These are phyloP conservation scores for Ceratobasidium sp. DNA, from an alignment of 1,284 basidiomycete species.

Conservation along the genomic window DNA sequence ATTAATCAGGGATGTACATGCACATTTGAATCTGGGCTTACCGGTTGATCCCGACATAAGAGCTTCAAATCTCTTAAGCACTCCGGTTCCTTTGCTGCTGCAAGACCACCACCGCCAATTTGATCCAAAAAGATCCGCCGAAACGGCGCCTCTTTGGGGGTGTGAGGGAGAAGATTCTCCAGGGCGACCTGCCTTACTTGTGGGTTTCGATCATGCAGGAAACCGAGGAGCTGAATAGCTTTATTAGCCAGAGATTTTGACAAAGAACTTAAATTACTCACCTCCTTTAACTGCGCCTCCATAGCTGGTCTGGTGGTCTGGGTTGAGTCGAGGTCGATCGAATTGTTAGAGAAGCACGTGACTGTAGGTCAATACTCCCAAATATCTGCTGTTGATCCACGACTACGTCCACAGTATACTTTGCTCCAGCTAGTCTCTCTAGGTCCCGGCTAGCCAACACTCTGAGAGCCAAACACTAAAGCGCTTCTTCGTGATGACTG, in stretches of 20 bases:
- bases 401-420: constrained; percentile 4
- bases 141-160: constrained; percentile 74
- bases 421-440: not conserved
- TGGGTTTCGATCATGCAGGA: constrained; percentile 87
- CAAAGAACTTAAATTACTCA: constrained; percentile 49
- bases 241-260: not conserved
- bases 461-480: constrained; percentile 1
- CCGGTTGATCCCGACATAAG: constrained; percentile 86
- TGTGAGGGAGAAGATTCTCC: constrained; percentile 83
- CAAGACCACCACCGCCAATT: constrained; percentile 65
- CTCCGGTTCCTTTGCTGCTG: constrained; percentile 71
- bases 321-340: not conserved
- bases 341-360: not conserved
- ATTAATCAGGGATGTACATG: constrained; percentile 31
- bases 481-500: constrained; percentile 46
- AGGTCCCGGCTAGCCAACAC: too few relatives aligned
- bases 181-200: constrained; percentile 89
- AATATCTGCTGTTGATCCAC: constrained; percentile 1
- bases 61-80: constrained; percentile 81
- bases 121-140: constrained; percentile 79
- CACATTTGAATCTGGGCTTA: constrained; percentile 55
- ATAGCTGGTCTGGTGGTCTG: constrained; percentile 51
- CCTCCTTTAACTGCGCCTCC: constrained; percentile 71
- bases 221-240: constrained; percentile 74
- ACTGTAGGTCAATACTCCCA: constrained; percentile 8